Evolutionary conservation across 1,139 yeast genomes (phyloP).

Genomic region (Nakaseomyces bracarensis): DNA sequence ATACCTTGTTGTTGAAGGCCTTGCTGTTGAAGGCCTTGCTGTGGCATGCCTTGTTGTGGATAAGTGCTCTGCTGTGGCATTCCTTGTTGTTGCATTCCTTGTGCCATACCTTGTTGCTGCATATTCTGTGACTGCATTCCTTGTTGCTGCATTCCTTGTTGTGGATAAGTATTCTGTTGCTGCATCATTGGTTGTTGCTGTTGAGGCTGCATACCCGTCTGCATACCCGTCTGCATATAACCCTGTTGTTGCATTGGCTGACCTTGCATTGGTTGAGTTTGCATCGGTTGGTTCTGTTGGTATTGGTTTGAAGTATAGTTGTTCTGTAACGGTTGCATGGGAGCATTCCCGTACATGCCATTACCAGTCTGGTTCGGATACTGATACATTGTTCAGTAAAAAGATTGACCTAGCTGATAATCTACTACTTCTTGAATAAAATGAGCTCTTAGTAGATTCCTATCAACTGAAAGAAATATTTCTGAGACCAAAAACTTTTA

Average conservation of each 20-base stretch:
- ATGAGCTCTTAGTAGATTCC: too few species aligned
- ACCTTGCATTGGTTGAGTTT: not conserved
- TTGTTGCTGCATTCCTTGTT: too few species aligned
- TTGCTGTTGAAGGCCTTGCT: conserved; percentile 12
- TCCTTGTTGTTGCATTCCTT: conserved; percentile 12
- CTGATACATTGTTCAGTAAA: conserved; percentile 4
- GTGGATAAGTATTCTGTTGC: not conserved
- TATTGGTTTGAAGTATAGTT: not conserved
- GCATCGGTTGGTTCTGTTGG: conserved; percentile 2
- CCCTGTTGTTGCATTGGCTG: conserved; percentile 3
- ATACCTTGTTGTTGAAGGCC: conserved; percentile 9
- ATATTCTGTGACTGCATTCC: conserved; percentile 4
- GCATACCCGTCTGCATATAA: conserved; percentile 1
- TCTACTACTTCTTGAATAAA: too few species aligned
- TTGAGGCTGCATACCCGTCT: conserved; percentile 1
- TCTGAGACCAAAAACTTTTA: not conserved
- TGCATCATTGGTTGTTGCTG: too few species aligned
- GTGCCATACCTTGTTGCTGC: not conserved
- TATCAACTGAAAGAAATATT: too few species aligned
- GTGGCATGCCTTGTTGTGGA: conserved; percentile 9
- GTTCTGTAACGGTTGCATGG: conserved; percentile 5
- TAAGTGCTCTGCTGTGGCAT: conserved; percentile 14
- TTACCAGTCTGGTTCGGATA: conserved; percentile 7
- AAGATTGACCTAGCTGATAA: not conserved
- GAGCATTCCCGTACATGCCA: conserved; percentile 6